These are phyloP conservation scores for Protomyces lactucae-debilis DNA, from an alignment of 1,139 yeast genomes.

Conservation along the genomic window DNA sequence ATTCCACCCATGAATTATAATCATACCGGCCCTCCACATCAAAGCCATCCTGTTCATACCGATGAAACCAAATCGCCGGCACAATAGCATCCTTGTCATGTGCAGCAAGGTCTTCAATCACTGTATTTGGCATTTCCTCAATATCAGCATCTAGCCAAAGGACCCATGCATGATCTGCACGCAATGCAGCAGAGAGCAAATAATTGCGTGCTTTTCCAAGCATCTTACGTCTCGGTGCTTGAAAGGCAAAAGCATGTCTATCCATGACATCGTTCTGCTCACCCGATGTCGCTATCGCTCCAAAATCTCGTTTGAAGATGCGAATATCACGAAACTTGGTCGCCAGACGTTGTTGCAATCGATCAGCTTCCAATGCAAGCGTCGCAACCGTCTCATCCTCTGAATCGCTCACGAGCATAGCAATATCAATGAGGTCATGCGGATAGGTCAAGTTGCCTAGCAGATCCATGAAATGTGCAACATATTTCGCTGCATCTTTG, in stretches of 20 bases:
- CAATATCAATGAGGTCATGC: constrained; percentile 73
- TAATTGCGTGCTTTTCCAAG: constrained; percentile 92
- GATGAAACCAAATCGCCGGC: constrained; percentile 87
- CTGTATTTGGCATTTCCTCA: constrained; percentile 73
- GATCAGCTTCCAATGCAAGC: constrained; percentile 47
- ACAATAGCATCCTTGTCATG: constrained; percentile 73
- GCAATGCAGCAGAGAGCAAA: constrained; percentile 69
- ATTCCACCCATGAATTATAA: constrained; percentile 76
- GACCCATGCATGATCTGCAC: constrained; percentile 88
- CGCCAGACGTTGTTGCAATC: constrained; percentile 33
- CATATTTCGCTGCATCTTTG: constrained; percentile 72
- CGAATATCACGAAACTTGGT: constrained; percentile 59
- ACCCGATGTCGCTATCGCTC: constrained; percentile 60
- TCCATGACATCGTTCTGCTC: constrained; percentile 47
- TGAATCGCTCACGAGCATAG: constrained; percentile 77
- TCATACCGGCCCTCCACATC: constrained; percentile 42
- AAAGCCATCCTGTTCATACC: constrained; percentile 60
- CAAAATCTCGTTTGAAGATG: constrained; percentile 76
- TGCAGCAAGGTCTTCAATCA: constrained; percentile 73
- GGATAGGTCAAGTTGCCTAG: constrained; percentile 81
- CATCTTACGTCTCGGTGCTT: constrained; percentile 76
- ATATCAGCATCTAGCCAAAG: constrained; percentile 93
- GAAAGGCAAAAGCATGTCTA: constrained; percentile 83
- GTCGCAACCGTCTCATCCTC: constrained; percentile 64
- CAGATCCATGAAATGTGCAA: constrained; percentile 79